Evolutionary conservation across 768 basidiomycete genomes (phyloP), one percentile per base, ranked within the genome.

Genomic region (Suillus cothurnatus): DNA sequence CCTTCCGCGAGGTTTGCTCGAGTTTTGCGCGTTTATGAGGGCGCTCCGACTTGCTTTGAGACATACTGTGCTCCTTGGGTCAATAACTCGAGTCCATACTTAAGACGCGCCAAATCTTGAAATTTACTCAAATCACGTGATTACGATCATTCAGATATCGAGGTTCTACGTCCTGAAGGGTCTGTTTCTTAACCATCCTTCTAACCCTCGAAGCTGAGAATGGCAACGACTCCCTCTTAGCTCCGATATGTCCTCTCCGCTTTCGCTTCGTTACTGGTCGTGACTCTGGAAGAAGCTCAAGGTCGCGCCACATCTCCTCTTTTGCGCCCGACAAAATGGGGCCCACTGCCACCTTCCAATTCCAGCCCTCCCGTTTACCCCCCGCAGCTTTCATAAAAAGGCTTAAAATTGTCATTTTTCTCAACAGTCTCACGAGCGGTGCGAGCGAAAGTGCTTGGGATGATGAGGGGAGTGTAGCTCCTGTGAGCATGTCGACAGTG

Each of bases 201-300:
- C 64, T 68, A 64, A 74, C 72, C 63, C 74, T 72, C 66, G 72
- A 69, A n/a, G 72, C 72, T 12, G 68, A 63, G 41, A 67, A 74
- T 15, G 70, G 70, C 50, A 70, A 64, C 38, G 63, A 50, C 0
- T 50, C 61, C 31, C 58, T 59, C 17, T 15, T 8, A 38, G 39
- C 28, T 49, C 55, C 17, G 17, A 50, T 62, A 53, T 1, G 23
- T 17, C 6, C 61, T 28, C 32, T 34, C 53, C 39, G 39, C 63
- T 57, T 21, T 23, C 12, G 3, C 59, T 19, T 66, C 47, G 0
- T n/a, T 21, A 5, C 11, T 55, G 50, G n/a, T 12, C 28, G 8
- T 21, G 4, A 61, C 1, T 21, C 58, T 63, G 6, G 66, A 41
- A 6, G 19, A 59, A 26, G 39, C 19, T 28, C 39, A 41, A 21